Base-by-base conservation (phyloP, 2,329 filamentous ascomycete species). In the Kalaharituber pfeilii region DNA sequence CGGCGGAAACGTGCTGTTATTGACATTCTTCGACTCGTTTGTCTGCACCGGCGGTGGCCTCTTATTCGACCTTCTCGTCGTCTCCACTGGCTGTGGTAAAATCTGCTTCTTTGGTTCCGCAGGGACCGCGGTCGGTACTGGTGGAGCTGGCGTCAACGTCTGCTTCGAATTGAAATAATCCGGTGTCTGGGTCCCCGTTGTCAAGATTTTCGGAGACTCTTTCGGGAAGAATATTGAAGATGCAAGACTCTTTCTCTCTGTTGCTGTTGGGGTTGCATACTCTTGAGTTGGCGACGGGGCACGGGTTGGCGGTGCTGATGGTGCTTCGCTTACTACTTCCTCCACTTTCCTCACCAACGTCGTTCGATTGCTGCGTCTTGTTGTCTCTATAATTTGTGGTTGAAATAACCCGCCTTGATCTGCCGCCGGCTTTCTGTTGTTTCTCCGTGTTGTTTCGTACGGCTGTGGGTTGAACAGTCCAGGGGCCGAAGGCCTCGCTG, bases 321-420 rank as follows among this genome's bases (percentile, higher is more conserved):
- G 54, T 50, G 54, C 53, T 51, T 56, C 57, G 9, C 55, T 56
- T 13, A 53, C 29, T 15, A 56, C 56, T 20, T 49, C 49, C 25
- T 56, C 57, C 27, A 53, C 57, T 33, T 57, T 50, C 45, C 59
- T 59, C 44, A 56, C 54, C 47, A 59, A 58, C 20, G 52, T 52
- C 52, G 60, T 61, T 55, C 62, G 60, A 55, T 64, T 63, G 30
- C 60, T 63, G 51, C 59, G 58, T 39, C 58, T 56, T 11, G 58
- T 57, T 24, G 62, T 62, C 53, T 64, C 62, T 36, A 64, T 56
- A 18, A 62, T 60, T 51, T 63, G 59, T 26, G 62, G 62, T 39
- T 39, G 33, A 3, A 39, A 39, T 39, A 39, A 18, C 20, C 33
- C 33, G 15, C 13, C 5, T 3, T 13, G 5, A 39, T 39, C 20